Conservation (phyloP, 257 asterid genomes). For the Scutellaria minor region DNA sequence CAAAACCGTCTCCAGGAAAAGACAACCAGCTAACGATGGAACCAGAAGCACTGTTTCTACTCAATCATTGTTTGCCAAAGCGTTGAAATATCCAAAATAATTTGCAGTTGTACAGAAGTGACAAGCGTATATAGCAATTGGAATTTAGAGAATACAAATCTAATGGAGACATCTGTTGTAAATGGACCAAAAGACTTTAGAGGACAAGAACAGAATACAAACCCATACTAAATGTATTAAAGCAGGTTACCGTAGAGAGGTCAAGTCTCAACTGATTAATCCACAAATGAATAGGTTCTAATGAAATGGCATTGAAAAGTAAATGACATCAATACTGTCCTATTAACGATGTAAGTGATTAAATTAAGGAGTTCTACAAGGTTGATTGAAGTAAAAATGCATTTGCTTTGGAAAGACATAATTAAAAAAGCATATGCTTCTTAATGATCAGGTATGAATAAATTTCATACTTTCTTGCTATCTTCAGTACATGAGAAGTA, state of each 20-base stretch:
- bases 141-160: neutral
- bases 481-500: slow-evolving; percentile 1
- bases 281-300: neutral
- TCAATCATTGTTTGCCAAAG: neutral
- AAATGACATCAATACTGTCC: neutral
- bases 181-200: slow-evolving; percentile 13
- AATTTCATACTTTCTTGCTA: neutral
- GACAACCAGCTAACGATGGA: neutral
- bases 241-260: slow-evolving; percentile 24
- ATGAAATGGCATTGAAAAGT: neutral
- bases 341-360: neutral
- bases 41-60: neutral
- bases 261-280: neutral
- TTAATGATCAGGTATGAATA: neutral
- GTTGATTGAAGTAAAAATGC: neutral
- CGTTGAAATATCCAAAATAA: neutral
- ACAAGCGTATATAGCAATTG: neutral
- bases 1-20: neutral
- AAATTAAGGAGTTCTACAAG: neutral
- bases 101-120: slow-evolving; percentile 4
- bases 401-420: neutral
- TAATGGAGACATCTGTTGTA: slow-evolving; percentile 21
- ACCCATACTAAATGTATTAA: slow-evolving; percentile 26
- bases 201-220: slow-evolving; percentile 10
- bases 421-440: slow-evolving; percentile 23